Conservation (phyloP, 2,329 filamentous ascomycete genomes). For the Fusarium phyllophilum region DNA sequence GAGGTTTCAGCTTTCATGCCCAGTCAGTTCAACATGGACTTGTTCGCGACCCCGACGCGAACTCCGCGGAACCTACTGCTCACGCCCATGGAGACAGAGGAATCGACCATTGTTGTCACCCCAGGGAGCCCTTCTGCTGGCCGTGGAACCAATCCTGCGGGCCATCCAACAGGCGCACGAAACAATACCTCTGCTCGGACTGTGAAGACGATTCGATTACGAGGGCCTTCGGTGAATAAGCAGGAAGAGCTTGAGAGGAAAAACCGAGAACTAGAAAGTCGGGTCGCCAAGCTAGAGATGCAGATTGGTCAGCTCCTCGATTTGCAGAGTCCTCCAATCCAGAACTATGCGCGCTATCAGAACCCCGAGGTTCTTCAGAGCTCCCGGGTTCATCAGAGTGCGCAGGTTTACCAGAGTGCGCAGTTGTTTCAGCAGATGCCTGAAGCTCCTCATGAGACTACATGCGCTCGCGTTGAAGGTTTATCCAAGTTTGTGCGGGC, state of each 20-base stretch:
- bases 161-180: not conserved
- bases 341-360: not conserved
- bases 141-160: not conserved
- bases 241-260: conserved; percentile 8
- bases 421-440: not conserved
- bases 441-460: not conserved
- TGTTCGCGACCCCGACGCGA: not conserved
- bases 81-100: conserved; percentile 10
- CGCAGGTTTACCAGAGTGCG: not conserved
- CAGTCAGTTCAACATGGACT: not conserved
- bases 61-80: not conserved
- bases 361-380: not conserved
- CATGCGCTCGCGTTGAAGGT: not conserved
- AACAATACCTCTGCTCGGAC: not conserved
- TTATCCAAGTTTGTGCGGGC: conserved; percentile 2
- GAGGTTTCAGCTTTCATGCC: not conserved
- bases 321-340: not conserved
- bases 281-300: conserved; percentile 24
- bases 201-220: not conserved
- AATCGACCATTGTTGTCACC: not conserved
- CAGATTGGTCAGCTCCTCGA: conserved; percentile 3
- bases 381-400: not conserved
- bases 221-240: not conserved
- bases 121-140: conserved; percentile 34
- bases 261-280: conserved; percentile 16